Evolutionary conservation across 1,139 yeast genomes (phyloP), one percentile per base, ranked within the genome.

Genomic region (Magnusiomyces sp.): DNA sequence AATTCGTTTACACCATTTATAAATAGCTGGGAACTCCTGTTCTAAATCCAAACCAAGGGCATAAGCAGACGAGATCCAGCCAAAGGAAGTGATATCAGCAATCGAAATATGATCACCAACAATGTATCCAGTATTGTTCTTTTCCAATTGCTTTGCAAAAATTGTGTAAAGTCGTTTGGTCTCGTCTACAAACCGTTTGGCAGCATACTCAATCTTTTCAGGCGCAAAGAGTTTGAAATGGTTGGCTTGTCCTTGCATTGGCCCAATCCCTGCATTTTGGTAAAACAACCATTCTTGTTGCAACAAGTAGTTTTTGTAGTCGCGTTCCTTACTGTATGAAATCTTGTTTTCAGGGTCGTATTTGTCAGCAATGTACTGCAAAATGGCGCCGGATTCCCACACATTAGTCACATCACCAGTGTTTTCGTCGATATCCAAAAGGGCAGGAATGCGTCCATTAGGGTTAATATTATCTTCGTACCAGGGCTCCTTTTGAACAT

Each of bases 401-500:
- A 47, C 31, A 2, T 33, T 17, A 2, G 20, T 40, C 2, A 14
- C 23, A 9, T 34, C n/a, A 49, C 46, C 51, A 14, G 33, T 36
- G n/a, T n/a, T n/a, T 16, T 73, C 65, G 7, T 70, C 68, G 43
- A 65, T 74, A 58, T 78, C 81, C 2, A 72, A 70, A 19, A 81
- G 60, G 0, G 79, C 71, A 17, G 87, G 86, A 50, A 80, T 76
- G 55, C 81, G 69, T 11, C 85, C 85, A 58, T 80, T 79, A 17
- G 81, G 80, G 60, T 80, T 78, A 57, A 78, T 62, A n/a, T n/a
- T n/a, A 48, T 72, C 66, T 49, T 76, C 60, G 58, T 70, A 81
- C 79, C 81, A 77, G 1, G 71, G 74, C 53, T 72, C 70, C 58
- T 80, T 79, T 53, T 74, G 79, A 20, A 60, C 73, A 44, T 65